A percentile compares a stretch with the other conserved stretches of the same genome.
Conservation (phyloP, 805 yeast species). For the Suhomyces faveliae region DNA sequence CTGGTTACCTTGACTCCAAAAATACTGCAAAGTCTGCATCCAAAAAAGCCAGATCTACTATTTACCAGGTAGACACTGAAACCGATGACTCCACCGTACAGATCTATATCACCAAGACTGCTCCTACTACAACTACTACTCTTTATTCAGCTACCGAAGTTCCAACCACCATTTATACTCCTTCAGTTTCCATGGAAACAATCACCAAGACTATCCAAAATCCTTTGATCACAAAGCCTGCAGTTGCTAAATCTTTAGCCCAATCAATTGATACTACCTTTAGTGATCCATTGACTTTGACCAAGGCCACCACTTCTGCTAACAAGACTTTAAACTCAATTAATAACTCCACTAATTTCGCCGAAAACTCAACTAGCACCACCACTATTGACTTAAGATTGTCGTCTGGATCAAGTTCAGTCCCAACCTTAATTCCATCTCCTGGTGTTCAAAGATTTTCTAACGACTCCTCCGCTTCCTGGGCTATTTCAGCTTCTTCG, state of each 20-base stretch:
- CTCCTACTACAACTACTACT: slow-evolving; percentile 30
- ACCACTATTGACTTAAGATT: slow-evolving; percentile 9
- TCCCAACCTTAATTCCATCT: not conserved
- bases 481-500: not conserved
- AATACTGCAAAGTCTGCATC: too few relatives aligned
- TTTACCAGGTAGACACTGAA: slow-evolving; percentile 19
- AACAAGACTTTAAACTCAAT: not conserved
- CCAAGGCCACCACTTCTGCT: not conserved
- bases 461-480: not conserved
- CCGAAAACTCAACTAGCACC: slow-evolving; percentile 1
- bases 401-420: slow-evolving; percentile 2
- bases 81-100: slow-evolving; percentile 14
- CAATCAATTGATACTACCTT: slow-evolving; percentile 23
- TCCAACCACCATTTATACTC: slow-evolving; percentile 20
- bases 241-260: slow-evolving; percentile 21
- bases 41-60: slow-evolving; percentile 11
- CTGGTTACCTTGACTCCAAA: too few relatives aligned
- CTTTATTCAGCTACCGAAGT: slow-evolving; percentile 26
- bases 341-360: not conserved
- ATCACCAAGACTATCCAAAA: slow-evolving; percentile 21
- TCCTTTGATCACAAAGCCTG: slow-evolving; percentile 30
- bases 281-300: slow-evolving; percentile 15
- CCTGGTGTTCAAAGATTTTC: not conserved
- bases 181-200: slow-evolving; percentile 18
- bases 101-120: slow-evolving; percentile 16